A percentile compares a stretch with the other conserved stretches of the same genome.
Conservation (phyloP, 2,329 filamentous ascomycete genomes). For the Cytospora leucostoma region DNA sequence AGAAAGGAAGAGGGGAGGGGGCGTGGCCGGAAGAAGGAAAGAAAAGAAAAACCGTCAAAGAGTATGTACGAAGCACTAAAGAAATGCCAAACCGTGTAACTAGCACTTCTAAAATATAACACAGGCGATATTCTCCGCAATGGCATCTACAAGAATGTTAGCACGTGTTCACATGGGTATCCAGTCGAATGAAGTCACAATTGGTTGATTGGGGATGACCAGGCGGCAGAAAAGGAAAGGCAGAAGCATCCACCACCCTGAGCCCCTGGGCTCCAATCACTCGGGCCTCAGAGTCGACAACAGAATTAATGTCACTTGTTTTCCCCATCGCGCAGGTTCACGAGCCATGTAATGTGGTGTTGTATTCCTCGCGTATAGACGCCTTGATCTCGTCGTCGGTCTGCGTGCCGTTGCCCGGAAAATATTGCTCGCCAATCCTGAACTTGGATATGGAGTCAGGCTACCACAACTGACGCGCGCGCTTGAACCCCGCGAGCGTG, state of each 20-base stretch:
- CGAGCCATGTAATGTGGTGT: constrained; percentile 37
- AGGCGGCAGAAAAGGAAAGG: constrained; percentile 14
- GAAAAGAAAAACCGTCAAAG: no score
- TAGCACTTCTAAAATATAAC: constrained; percentile 8
- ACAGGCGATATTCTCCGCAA: constrained; percentile 23
- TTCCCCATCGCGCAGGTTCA: constrained; percentile 42
- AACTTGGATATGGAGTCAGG: constrained; percentile 29
- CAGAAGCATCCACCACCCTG: constrained; percentile 8
- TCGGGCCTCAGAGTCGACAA: background rate
- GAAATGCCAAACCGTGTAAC: no score
- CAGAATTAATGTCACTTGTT: background rate
- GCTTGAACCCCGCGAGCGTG: constrained; percentile 31
- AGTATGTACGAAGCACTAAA: no score
- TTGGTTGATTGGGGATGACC: constrained; percentile 17
- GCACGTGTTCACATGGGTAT: background rate
- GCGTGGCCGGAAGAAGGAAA: no score
- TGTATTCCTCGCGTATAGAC: constrained; percentile 29
- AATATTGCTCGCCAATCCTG: constrained; percentile 33
- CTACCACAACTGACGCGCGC: constrained; percentile 26
- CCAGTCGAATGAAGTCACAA: constrained; percentile 3
- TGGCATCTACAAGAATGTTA: constrained; percentile 7
- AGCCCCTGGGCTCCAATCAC: constrained; percentile 15
- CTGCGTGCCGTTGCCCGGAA: constrained; percentile 39
- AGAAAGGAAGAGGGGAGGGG: no score
- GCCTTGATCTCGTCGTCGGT: constrained; percentile 36